Base-by-base conservation (phyloP, 805 yeast genomes). In the Scheffersomyces coipomensis region DNA sequence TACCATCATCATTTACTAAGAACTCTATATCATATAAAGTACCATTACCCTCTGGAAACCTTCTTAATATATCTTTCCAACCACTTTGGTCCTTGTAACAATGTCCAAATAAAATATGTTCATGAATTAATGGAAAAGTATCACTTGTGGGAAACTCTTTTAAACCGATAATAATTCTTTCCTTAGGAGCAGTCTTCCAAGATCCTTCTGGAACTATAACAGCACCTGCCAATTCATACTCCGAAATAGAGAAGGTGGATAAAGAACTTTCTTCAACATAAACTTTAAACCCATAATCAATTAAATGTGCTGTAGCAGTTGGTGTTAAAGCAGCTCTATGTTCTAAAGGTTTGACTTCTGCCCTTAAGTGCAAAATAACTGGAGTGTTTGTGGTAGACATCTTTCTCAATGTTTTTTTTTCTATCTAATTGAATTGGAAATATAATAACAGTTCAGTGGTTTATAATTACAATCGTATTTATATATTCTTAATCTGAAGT, bases 321-420 rank as follows among this genome's bases (percentile, higher is more conserved):
- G 99, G 99, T 2, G 99, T 89, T 53, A 93, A 75, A 33, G 96
- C 97, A 32, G 98, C 96, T 73, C 99, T 85, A 46, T 95, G 96
- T 71, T 93, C 99, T 56, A 88, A 69, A 19, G 98, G 96, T 79
- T 93, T 93, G 55, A 93, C 85, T 65, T 93, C 99, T 24, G 97
- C 97, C 73, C 99, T 85, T 46, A 93, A 73, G 56, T 93, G 99
- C 48, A 93, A 71, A 38, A 75, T 81, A 27, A 85, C 88, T 48
- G 75, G 49, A 24, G 5, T 24, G 16, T 24, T 26, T 16, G 41
- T 30, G 47, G 44, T 46, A 27, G 9, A 13, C 12, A 16, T 30
- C 13, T 4, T 15, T 15, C 3, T 15, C 13, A 9, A 4, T 15
- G 10, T 11, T 11, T 3, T 19, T 4, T 9, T 32, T 19, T 13